Evolutionary conservation across 2,329 filamentous ascomycete species (phyloP), one percentile per base, ranked within the genome.

Genomic region (Pestalotiopsis fici): DNA sequence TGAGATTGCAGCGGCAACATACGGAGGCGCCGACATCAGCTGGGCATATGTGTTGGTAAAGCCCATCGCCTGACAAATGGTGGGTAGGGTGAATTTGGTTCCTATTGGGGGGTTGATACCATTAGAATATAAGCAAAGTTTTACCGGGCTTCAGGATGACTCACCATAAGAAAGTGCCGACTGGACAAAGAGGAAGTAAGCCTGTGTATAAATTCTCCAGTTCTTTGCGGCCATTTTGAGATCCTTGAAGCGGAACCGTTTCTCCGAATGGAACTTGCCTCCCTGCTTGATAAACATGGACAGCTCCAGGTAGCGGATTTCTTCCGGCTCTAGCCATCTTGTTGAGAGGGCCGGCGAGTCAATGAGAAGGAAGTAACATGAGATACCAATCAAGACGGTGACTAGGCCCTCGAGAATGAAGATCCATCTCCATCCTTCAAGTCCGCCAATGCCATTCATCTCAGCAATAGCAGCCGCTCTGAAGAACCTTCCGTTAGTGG

Each of bases 1-100:
- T 0, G 91, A 71, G 2, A 91, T 78, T 0, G 89, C 89, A 0
- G 89, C 91, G 0, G 85, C 86, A 1, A 89, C 85, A 67, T 88
- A 89, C 0, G 87, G 86, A 0, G 87, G 87, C 0, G 88, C 85
- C 0, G 87, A 87, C 74, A 88, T 85, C 2, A 88, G 76, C 71
- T 88, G 83, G 5, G 84, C 71, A 18, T 65, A 56, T 12, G 68
- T 69, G 28, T 74, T 73, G 7, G 71, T 71, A 71, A 76, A 81
- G 1, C 79, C 79, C 74, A 81, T 78, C 25, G 74, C 74, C 55
- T 75, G 73, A 62, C 78, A 79, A 64, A 81, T 81, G 27, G 77
- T 74, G 3, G 79, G 79, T 15, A 74, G 70, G 18, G 71, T 75
- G 50, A 74, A 74, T 47, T 75, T 75, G 35, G 68, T 62, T 72